Percentiles rank a stretch among this genome's conserved stretches.
Evolutionary conservation across 768 basidiomycete species (phyloP).

Genomic region (Paxillus involutus): DNA sequence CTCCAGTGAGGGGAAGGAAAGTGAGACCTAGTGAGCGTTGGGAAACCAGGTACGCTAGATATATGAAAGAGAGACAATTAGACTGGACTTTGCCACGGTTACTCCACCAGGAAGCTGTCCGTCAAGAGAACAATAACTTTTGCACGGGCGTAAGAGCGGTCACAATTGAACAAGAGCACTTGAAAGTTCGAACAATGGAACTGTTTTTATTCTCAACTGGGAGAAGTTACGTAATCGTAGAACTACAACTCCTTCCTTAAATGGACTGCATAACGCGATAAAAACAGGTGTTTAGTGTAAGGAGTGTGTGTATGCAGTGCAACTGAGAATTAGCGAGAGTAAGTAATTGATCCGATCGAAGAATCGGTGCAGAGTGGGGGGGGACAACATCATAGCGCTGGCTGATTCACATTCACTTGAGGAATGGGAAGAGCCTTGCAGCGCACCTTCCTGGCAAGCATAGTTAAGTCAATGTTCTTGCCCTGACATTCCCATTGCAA

Average conservation of each 20-base stretch:
- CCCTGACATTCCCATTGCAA: not conserved
- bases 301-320: not conserved
- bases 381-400: not conserved
- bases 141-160: not conserved
- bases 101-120: not conserved
- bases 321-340: not conserved
- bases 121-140: constrained; percentile 4
- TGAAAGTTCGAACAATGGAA: not conserved
- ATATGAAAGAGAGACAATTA: constrained; percentile 12
- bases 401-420: not conserved
- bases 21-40: constrained; percentile 3
- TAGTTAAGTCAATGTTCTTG: not conserved
- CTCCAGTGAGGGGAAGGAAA: not conserved
- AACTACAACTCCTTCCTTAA: constrained; percentile 6
- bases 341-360: not conserved
- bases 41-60: constrained; percentile 1
- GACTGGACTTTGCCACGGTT: not conserved
- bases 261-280: not conserved
- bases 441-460: not conserved
- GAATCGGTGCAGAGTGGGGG: not conserved
- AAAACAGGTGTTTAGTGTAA: not conserved
- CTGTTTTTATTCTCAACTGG: constrained; percentile 15
- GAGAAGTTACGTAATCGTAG: constrained; percentile 10
- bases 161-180: not conserved
- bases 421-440: not conserved